Conservation (phyloP, 257 asterid genomes). For the Capsicum baccatum region DNA sequence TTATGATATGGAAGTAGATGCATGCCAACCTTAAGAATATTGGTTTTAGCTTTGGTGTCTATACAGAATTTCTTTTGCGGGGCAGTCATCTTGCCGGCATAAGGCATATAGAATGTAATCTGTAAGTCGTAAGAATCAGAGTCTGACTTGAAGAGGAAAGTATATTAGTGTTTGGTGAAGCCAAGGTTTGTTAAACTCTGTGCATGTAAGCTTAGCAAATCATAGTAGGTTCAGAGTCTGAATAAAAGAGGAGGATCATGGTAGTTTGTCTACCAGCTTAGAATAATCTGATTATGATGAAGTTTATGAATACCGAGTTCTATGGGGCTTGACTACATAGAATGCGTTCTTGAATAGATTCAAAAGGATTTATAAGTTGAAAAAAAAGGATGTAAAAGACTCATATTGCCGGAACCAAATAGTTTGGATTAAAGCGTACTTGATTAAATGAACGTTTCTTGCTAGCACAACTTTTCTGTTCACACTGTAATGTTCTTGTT, state of each 20-base stretch:
- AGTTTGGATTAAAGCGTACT: neutral
- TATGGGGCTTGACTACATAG: conserved; percentile 16
- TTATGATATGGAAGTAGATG: conserved; percentile 10
- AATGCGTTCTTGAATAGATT: conserved; percentile 11
- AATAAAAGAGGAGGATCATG: neutral
- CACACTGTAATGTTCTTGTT: conserved; percentile 18
- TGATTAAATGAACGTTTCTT: conserved; percentile 26
- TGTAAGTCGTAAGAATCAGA: neutral
- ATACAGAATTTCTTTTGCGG: neutral
- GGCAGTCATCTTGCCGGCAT: neutral
- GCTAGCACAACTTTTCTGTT: neutral
- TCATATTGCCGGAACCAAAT: neutral
- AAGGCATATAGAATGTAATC: neutral
- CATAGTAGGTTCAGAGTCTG: conserved; percentile 4
- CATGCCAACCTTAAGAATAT: conserved; percentile 19
- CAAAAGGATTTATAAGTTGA: neutral
- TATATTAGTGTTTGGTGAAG: conserved; percentile 8
- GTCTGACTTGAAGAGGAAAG: neutral
- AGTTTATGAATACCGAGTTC: conserved; percentile 11
- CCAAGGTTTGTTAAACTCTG: neutral
- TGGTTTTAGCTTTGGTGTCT: conserved; percentile 22
- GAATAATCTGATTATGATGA: neutral
- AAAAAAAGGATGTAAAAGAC: neutral
- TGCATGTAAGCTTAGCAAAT: conserved; percentile 23
- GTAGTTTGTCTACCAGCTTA: neutral